Evolutionary conservation across 2,329 filamentous ascomycete species (phyloP).

Genomic region (Sarocladiaceae sp.): DNA sequence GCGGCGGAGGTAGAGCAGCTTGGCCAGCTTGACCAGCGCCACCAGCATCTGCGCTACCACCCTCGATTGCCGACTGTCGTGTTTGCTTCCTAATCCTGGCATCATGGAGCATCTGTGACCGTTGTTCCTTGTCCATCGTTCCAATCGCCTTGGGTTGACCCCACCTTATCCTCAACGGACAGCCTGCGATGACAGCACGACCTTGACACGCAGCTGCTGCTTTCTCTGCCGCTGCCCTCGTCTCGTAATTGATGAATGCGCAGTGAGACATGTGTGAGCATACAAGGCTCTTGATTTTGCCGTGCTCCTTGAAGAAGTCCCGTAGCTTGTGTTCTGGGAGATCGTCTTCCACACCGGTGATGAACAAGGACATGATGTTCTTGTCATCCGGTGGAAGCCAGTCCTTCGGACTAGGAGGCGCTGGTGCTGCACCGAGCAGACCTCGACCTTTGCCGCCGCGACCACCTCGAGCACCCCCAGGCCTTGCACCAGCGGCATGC

Average conservation of each 20-base stretch:
- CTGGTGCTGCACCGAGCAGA: slow-evolving; percentile 67
- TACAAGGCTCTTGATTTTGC: slow-evolving; percentile 86
- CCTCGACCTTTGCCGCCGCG: slow-evolving; percentile 41
- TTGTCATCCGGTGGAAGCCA: slow-evolving; percentile 78
- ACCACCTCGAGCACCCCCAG: slow-evolving; percentile 41
- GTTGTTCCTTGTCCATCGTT: slow-evolving; percentile 82
- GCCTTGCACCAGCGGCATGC: slow-evolving; percentile 42
- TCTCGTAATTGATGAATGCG: slow-evolving; percentile 92
- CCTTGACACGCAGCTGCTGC: slow-evolving; percentile 84
- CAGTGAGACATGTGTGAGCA: slow-evolving; percentile 97
- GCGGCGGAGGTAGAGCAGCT: slow-evolving; percentile 16
- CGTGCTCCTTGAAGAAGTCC: slow-evolving; percentile 83
- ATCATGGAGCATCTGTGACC: slow-evolving; percentile 75
- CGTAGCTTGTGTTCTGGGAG: slow-evolving; percentile 88
- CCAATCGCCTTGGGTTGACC: slow-evolving; percentile 89
- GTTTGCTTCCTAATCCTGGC: slow-evolving; percentile 43
- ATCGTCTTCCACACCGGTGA: slow-evolving; percentile 95
- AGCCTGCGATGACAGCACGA: slow-evolving; percentile 83
- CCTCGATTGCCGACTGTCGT: slow-evolving; percentile 25
- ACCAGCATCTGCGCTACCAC: no score
- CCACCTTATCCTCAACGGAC: slow-evolving; percentile 87
- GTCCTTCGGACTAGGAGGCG: slow-evolving; percentile 79
- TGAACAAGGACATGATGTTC: slow-evolving; percentile 88
- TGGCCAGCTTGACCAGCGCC: slow-evolving; percentile 23
- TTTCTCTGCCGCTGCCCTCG: slow-evolving; percentile 76